Percentiles rank a stretch among this genome's conserved stretches.
phyloP scores from a whole-genome alignment of 305 asterid species.

The Plantago coronopus region DNA sequence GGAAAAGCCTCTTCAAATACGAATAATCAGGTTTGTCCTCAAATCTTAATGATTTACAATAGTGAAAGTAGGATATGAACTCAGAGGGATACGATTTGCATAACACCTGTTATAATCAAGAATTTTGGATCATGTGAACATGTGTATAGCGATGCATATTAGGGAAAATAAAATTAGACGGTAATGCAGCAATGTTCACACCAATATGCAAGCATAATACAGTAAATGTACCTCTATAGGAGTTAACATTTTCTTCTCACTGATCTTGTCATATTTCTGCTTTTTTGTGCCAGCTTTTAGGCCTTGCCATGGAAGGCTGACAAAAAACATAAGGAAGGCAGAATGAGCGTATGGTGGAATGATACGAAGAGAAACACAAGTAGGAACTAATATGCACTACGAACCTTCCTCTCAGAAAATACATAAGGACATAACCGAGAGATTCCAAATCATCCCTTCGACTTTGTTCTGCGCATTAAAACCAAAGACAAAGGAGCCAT shows the following conservation, averaged over 20 bases:
- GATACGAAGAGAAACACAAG: conserved; percentile 4
- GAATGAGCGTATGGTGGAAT: conserved; percentile 14
- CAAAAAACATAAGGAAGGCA: conserved; percentile 10
- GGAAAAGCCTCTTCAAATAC: conserved; percentile 87
- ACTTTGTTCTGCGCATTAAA: conserved; percentile 72
- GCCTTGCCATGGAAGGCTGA: conserved; percentile 98
- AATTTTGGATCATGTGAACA: no score
- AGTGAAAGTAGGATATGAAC: conserved; percentile 88
- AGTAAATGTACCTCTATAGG: conserved; percentile 67
- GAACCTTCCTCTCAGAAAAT: conserved; percentile 96
- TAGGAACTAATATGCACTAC: conserved; percentile 30
- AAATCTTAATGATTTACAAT: conserved; percentile 82
- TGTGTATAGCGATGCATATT: no score
- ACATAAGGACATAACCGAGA: conserved; percentile 96
- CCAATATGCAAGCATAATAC: conserved; percentile 11
- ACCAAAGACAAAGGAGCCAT: neutral
- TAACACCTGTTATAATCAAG: conserved; percentile 50
- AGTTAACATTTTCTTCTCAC: conserved; percentile 92
- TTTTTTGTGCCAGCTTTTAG: conserved; percentile 90
- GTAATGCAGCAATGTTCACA: conserved; percentile 14
- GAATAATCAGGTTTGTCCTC: conserved; percentile 96
- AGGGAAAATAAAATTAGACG: conserved; percentile 14
- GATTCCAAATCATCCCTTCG: conserved; percentile 98
- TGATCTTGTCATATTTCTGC: conserved; percentile 92
- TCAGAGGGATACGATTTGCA: conserved; percentile 91